A percentile compares a stretch with the other conserved stretches of the same genome.
Conservation (phyloP, 1,139 yeast species). For the Nakaseomyces delphensis region DNA sequence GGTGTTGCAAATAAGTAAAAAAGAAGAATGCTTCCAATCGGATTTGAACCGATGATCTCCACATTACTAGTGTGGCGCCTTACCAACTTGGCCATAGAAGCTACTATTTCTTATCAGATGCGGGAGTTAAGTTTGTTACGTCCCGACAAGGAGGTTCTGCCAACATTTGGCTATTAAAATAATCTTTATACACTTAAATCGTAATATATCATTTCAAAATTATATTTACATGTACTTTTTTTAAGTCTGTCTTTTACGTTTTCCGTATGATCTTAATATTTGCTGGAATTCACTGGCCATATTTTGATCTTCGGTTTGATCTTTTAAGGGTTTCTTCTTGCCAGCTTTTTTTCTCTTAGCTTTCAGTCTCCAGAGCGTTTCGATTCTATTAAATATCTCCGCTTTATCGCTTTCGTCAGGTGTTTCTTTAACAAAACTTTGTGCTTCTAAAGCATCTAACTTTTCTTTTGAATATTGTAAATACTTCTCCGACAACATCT, state of each 20-base stretch:
- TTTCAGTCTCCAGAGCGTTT: not conserved
- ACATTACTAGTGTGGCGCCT: conserved; percentile 23
- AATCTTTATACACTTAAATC: too few species aligned
- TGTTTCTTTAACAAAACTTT: conserved; percentile 12
- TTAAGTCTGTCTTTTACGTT: conserved; percentile 25
- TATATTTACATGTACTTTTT: too few species aligned
- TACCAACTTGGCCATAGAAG: conserved; percentile 26
- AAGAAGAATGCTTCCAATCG: conserved; percentile 17
- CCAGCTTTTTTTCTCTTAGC: conserved; percentile 7
- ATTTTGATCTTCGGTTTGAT: conserved; percentile 17
- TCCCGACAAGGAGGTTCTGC: too few species aligned
- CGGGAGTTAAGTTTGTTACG: too few species aligned
- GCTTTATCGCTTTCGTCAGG: conserved; percentile 8
- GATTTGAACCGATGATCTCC: conserved; percentile 22
- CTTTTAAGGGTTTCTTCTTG: not conserved
- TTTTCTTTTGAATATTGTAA: conserved; percentile 18
- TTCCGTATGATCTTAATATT: conserved; percentile 35
- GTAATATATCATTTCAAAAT: too few species aligned
- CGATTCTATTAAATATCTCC: conserved; percentile 11
- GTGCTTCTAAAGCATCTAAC: conserved; percentile 17
- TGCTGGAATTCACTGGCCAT: conserved; percentile 29
- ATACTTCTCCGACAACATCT: conserved; percentile 15
- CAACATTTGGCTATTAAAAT: not conserved
- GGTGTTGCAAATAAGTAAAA: not conserved
- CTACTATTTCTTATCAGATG: conserved; percentile 7